Percentiles rank a stretch among this genome's conserved stretches.
These are phyloP conservation scores for Benincasa hispida DNA, from an alignment of 306 rosid genomes.

Conservation along the genomic window DNA sequence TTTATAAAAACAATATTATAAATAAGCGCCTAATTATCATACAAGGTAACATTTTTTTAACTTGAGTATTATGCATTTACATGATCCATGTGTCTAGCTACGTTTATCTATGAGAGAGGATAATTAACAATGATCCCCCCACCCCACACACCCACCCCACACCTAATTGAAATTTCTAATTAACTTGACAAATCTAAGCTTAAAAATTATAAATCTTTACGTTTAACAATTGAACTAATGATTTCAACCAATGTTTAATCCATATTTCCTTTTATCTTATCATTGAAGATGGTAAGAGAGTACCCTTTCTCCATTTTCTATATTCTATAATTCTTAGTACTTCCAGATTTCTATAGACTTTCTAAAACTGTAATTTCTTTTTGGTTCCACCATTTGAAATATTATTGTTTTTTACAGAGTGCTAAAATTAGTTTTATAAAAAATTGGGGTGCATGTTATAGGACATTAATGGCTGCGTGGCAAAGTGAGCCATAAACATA, in stretches of 20 bases:
- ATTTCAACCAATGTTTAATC: neutral
- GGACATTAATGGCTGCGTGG: no score
- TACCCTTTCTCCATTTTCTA: neutral
- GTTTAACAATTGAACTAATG: neutral
- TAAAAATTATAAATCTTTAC: no score
- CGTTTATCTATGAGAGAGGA: neutral
- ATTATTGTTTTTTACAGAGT: neutral
- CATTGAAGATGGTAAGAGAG: neutral
- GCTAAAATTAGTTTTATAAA: neutral
- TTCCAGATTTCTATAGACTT: neutral
- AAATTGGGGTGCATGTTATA: no score
- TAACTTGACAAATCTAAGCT: neutral
- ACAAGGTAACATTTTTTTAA: neutral
- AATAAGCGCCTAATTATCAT: neutral
- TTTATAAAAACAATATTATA: neutral
- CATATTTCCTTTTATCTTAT: neutral
- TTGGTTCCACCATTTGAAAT: neutral
- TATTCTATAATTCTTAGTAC: neutral
- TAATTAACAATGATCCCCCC: neutral
- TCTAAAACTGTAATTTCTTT: neutral
- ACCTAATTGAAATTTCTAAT: no score
- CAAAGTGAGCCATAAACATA: neutral
- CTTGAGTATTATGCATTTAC: neutral
- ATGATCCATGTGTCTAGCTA: neutral
- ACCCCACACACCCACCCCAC: no score